A percentile compares a stretch with the other conserved stretches of the same genome.
phyloP scores from a whole-genome alignment of 306 rosid genomes.

The Pueraria montana region DNA sequence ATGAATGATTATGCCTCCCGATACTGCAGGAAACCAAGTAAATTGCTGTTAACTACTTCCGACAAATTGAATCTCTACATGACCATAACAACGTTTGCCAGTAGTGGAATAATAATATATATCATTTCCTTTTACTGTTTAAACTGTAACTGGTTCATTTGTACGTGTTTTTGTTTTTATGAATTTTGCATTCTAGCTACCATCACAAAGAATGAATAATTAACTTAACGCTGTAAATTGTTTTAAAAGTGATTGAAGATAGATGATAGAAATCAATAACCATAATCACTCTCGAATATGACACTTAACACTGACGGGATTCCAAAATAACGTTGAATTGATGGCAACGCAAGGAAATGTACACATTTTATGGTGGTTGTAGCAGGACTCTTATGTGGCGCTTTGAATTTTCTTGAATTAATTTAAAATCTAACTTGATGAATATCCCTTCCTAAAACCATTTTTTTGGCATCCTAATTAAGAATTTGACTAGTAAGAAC shows the following conservation, averaged over 20 bases:
- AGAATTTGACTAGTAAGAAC: not conserved
- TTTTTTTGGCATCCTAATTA: too few species aligned
- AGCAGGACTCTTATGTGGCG: slow-evolving; percentile 41
- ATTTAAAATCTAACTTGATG: not conserved
- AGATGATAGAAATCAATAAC: slow-evolving; percentile 49
- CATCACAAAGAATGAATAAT: not conserved
- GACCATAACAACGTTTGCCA: slow-evolving; percentile 47
- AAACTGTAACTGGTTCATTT: slow-evolving; percentile 44
- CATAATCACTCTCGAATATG: slow-evolving; percentile 54
- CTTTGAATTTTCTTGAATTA: not conserved
- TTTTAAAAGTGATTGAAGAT: slow-evolving; percentile 7
- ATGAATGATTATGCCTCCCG: slow-evolving; percentile 56
- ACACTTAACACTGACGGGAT: slow-evolving; percentile 5
- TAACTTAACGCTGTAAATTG: not conserved
- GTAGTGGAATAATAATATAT: slow-evolving; percentile 33
- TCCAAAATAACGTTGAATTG: slow-evolving; percentile 65
- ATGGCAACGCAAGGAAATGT: slow-evolving; percentile 53
- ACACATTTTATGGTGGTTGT: slow-evolving; percentile 15
- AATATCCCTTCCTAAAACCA: not conserved
- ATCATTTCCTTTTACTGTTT: slow-evolving; percentile 50
- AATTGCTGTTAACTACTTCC: slow-evolving; percentile 55
- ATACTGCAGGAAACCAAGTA: slow-evolving; percentile 46
- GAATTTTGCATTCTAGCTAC: not conserved
- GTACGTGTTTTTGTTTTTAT: slow-evolving; percentile 54
- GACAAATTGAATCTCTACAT: slow-evolving; percentile 61